Conservation (phyloP, 148 eudicot species). For the Talinum fruticosum region DNA sequence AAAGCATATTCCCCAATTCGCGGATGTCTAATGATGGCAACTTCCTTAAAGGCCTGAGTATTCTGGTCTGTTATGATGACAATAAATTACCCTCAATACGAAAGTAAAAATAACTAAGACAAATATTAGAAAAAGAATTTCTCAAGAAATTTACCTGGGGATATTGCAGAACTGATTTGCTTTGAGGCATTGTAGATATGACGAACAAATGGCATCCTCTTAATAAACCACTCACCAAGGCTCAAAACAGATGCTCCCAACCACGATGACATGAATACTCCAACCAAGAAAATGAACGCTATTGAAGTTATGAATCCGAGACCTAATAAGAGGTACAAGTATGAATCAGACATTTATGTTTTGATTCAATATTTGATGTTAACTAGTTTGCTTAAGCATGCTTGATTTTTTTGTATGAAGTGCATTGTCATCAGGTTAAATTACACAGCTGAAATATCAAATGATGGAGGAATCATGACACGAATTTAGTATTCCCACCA, state of each 20-base stretch:
- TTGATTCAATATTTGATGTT: not conserved
- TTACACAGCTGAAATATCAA: not conserved
- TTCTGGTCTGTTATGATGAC: conserved; percentile 58
- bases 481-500: not conserved
- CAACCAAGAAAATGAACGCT: conserved; percentile 74
- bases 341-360: conserved; percentile 5
- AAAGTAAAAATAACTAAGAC: conserved; percentile 1
- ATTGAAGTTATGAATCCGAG: conserved; percentile 75
- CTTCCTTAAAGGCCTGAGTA: conserved; percentile 78
- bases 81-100: conserved; percentile 3
- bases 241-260: conserved; percentile 73
- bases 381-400: conserved; percentile 1
- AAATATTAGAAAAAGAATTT: conserved; percentile 4
- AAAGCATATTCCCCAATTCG: conserved; percentile 84
- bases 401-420: not conserved
- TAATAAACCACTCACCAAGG: conserved; percentile 85
- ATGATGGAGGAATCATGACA: not conserved
- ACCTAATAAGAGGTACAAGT: conserved; percentile 33
- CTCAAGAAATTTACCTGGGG: conserved; percentile 48
- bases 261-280: conserved; percentile 92
- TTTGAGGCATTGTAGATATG: conserved; percentile 81
- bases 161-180: conserved; percentile 81
- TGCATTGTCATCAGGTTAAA: not conserved
- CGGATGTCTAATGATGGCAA: conserved; percentile 82
- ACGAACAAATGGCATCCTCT: conserved; percentile 74